Evolutionary conservation across 345 rosid species (phyloP), one percentile per base, ranked within the genome.

Genomic region (Diplotaxis tenuifolia): DNA sequence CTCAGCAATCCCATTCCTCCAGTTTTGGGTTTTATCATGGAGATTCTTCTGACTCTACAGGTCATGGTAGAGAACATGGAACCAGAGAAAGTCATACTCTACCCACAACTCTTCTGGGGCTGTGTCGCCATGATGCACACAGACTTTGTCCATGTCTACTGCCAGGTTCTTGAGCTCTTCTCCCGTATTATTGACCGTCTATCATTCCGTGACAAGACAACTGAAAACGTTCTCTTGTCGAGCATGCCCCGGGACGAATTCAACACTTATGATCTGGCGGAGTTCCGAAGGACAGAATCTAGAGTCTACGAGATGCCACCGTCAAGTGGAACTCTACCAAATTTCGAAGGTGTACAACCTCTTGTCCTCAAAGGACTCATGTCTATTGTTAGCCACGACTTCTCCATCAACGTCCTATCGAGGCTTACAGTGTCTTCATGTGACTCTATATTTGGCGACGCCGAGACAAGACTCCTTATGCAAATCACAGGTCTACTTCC

Each of bases 61-160:
- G 97, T 92, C 75, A 95, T 95, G 99, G 98, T 95, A 74, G 99
- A 95, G 82, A 92, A 95, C 78, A 95, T 92, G 99, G 98, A 95
- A 77, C 99, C 98, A 15, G 98, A 90, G 86, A 95, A 95, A 84
- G 90, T 95, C 71, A 95, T 92, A 78, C 90, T 92, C 29, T 95
- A 92, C 75, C 99, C 99, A 20, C 99, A 95, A 77, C 94, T 95
- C 53, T 95, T 95, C 72, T 92, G 98, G 99, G 99, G 96, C 4
- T 90, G 99, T 74, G 96, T 95, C 4, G 99, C 99, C 31, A 88
- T 95, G 98, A 95, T 92, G 99, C 97, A 95, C 81, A 92, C 99
- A 36, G 99, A 95, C 81, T 95, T 92, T 56, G 92, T 95, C 66
- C 97, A 95, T 72, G 96, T 95, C 67, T 95, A 95, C 82, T 90